Percentiles rank a stretch among this genome's conserved stretches.
Evolutionary conservation across 257 asterid genomes (phyloP).

Genomic region (Solanum chmielewskii): DNA sequence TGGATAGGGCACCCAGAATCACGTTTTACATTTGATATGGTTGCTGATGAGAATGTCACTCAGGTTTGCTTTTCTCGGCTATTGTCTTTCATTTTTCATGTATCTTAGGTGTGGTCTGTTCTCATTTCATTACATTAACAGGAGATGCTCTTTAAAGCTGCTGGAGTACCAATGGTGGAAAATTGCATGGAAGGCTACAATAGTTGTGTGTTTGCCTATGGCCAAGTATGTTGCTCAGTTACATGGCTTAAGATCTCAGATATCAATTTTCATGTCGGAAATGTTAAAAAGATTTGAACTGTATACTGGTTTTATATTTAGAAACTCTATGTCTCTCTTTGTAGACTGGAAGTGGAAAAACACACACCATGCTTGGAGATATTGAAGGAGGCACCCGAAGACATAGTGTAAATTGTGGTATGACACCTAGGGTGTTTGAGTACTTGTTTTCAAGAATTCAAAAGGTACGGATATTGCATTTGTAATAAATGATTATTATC

Average conservation of each 20-base stretch:
- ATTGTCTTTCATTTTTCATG: neutral
- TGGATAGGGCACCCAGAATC: slow-evolving; percentile 91
- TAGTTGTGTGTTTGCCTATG: slow-evolving; percentile 99
- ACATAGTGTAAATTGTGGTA: slow-evolving; percentile 90
- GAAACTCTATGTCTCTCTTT: neutral
- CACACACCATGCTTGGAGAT: slow-evolving; percentile 99
- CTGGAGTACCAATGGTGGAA: slow-evolving; percentile 97
- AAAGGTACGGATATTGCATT: slow-evolving; percentile 36
- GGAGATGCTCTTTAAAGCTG: slow-evolving; percentile 84
- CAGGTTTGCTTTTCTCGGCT: slow-evolving; percentile 36
- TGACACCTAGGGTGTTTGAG: slow-evolving; percentile 96
- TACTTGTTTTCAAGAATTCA: slow-evolving; percentile 89
- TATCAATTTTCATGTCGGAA: neutral
- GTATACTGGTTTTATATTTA: neutral
- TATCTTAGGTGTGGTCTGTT: neutral
- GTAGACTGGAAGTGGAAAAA: slow-evolving; percentile 98
- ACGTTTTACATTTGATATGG: slow-evolving; percentile 74
- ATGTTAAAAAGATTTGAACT: neutral
- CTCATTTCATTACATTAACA: slow-evolving; percentile 19
- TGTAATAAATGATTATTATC: neutral
- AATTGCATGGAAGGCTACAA: slow-evolving; percentile 94
- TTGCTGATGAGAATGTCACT: slow-evolving; percentile 88
- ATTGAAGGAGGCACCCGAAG: slow-evolving; percentile 91
- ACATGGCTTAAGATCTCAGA: neutral
- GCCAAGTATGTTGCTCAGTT: slow-evolving; percentile 54